Base-by-base conservation (phyloP, 352 stramenopile species). In the Phytophthora nicotianae region DNA sequence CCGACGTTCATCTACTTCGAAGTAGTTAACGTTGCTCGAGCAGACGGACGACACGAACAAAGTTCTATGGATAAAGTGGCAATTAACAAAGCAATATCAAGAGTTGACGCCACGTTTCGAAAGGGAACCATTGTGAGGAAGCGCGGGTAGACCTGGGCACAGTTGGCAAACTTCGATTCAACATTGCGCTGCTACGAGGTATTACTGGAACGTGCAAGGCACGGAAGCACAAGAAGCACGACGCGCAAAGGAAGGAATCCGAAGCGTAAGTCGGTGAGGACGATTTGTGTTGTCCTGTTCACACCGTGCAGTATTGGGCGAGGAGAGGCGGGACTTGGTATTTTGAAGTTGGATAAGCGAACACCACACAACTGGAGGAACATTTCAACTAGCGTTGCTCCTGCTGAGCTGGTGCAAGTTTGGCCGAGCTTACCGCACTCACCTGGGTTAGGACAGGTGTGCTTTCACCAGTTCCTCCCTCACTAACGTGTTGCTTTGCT, bases 201-300 rank as follows among this genome's bases (percentile, higher is more conserved):
- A n/a, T n/a, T n/a, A n/a, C n/a, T n/a, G n/a, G n/a, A n/a, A n/a
- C n/a, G n/a, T n/a, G n/a, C n/a, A n/a, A n/a, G n/a, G n/a, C n/a
- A n/a, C n/a, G n/a, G n/a, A 29, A 29, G 24, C 24, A 29, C 24
- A 29, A 29, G 24, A 29, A 29, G 24, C 24, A n/a, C n/a, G n/a
- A n/a, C n/a, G n/a, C n/a, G n/a, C n/a, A n/a, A n/a, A n/a, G n/a
- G n/a, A n/a, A n/a, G n/a, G n/a, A n/a, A n/a, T n/a, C n/a, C n/a
- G n/a, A n/a, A n/a, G n/a, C n/a, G n/a, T 29, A 7, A 29, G 24
- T 38, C 13, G 24, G 7, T 29, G 24, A 29, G 24, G 24, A 29
- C 14, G 58, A 65, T 65, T 58, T 59, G 58, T 41, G 33, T 65
- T 48, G 58, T 65, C 11, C 0, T 37, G 23, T 63, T 47, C n/a